A percentile compares a stretch with the other conserved stretches of the same genome.
These are phyloP conservation scores for Neostapfia colusana DNA, from an alignment of 176 grass and related monocot species.

Conservation along the genomic window DNA sequence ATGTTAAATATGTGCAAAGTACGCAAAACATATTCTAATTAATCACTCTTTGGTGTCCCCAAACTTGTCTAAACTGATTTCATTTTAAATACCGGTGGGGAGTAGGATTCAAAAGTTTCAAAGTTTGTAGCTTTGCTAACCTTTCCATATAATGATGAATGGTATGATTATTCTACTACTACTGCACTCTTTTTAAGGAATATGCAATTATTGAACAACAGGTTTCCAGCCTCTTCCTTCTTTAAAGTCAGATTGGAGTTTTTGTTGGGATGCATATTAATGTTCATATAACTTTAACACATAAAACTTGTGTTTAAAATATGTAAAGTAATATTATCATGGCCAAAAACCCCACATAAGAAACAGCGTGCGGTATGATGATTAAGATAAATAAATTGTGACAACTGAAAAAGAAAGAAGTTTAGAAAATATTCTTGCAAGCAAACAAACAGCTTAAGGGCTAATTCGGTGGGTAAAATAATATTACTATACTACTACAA, in stretches of 20 bases:
- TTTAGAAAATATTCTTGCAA: background rate
- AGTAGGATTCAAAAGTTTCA: too few relatives aligned
- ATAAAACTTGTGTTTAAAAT: background rate
- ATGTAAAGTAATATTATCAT: too few relatives aligned
- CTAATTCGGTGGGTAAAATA: too few relatives aligned
- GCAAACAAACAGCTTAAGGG: background rate
- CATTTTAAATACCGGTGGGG: too few relatives aligned
- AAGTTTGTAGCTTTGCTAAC: slow-evolving; percentile 27
- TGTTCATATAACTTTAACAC: background rate
- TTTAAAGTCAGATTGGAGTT: slow-evolving; percentile 42
- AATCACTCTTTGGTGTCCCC: too few relatives aligned
- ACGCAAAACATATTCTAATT: too few relatives aligned
- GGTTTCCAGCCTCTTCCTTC: slow-evolving; percentile 42
- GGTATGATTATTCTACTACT: slow-evolving; percentile 39
- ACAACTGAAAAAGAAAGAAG: background rate
- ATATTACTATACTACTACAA: too few relatives aligned
- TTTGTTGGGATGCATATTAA: slow-evolving; percentile 43
- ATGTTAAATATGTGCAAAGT: too few relatives aligned
- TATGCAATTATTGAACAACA: slow-evolving; percentile 49
- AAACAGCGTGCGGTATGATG: background rate
- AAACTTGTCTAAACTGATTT: too few relatives aligned
- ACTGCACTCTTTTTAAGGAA: slow-evolving; percentile 36
- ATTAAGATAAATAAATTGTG: too few relatives aligned
- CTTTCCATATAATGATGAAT: slow-evolving; percentile 37
- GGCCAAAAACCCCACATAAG: background rate